A percentile compares a stretch with the other conserved stretches of the same genome.
Evolutionary conservation across 73 alveolate genomes (phyloP).

Genomic region (Paramecium sexaurelia): DNA sequence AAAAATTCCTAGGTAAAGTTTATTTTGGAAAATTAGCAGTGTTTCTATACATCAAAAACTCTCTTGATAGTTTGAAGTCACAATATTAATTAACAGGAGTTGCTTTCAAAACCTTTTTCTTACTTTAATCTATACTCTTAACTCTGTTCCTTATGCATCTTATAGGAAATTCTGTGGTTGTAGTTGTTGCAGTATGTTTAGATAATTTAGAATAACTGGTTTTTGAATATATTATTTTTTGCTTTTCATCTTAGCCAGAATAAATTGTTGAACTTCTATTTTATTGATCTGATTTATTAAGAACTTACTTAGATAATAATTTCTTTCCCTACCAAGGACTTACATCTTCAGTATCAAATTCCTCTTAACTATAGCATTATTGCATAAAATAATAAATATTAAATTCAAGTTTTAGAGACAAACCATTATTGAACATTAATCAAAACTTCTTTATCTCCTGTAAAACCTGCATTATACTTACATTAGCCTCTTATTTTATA

Average conservation of each 20-base stretch:
- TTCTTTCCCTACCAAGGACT: slow-evolving; percentile 8
- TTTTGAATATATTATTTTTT: background rate
- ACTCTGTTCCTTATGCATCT: slow-evolving; percentile 10
- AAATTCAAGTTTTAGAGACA: background rate
- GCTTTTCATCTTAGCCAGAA: background rate
- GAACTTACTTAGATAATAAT: background rate
- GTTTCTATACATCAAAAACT: slow-evolving; percentile 15
- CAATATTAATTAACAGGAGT: slow-evolving; percentile 46
- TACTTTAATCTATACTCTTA: background rate
- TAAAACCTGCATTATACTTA: no score
- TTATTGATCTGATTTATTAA: background rate
- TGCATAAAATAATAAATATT: background rate
- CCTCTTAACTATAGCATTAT: background rate
- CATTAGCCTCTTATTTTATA: no score
- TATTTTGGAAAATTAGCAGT: background rate
- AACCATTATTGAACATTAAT: background rate
- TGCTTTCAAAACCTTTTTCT: background rate
- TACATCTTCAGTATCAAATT: background rate
- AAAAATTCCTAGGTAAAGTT: background rate
- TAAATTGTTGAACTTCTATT: background rate
- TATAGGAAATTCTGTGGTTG: background rate
- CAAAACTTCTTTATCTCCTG: slow-evolving; percentile 53
- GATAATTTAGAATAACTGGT: background rate
- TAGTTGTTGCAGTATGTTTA: background rate
- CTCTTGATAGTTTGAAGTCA: slow-evolving; percentile 7